Evolutionary conservation across 257 asterid genomes (phyloP).

Genomic region (Solanum chmielewskii): DNA sequence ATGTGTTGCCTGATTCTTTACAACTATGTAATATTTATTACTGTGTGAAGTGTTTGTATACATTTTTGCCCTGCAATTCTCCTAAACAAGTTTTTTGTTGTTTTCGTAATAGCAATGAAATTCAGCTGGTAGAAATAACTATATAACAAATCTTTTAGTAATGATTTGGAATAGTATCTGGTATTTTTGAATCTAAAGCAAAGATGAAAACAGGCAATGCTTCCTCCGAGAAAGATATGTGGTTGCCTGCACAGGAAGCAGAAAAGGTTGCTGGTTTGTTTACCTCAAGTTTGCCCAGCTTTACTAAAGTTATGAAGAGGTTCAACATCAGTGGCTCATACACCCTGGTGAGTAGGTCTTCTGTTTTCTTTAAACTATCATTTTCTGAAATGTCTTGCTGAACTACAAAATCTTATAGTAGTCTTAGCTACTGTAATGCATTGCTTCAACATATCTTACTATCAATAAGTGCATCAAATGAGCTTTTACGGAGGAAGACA

Average conservation of each 20-base stretch:
- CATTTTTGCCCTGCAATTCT: neutral
- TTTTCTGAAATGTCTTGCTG: neutral
- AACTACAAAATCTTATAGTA: neutral
- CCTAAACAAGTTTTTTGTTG: neutral
- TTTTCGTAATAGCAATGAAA: neutral
- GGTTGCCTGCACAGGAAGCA: slow-evolving; percentile 69
- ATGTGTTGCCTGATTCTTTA: neutral
- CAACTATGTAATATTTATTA: neutral
- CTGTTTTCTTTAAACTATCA: neutral
- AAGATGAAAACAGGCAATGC: slow-evolving; percentile 23
- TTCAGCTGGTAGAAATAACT: neutral
- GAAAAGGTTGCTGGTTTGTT: slow-evolving; percentile 62
- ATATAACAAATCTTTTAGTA: neutral
- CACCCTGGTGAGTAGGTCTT: slow-evolving; percentile 56
- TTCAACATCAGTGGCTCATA: slow-evolving; percentile 90
- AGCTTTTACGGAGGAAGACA: neutral
- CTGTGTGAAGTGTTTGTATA: neutral
- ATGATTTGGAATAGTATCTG: neutral
- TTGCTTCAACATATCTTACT: neutral
- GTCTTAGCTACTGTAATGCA: neutral
- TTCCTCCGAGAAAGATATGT: slow-evolving; percentile 28
- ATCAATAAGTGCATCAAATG: neutral
- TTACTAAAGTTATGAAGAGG: slow-evolving; percentile 74
- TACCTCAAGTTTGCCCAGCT: slow-evolving; percentile 60
- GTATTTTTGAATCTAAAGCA: slow-evolving; percentile 21